A percentile compares a stretch with the other conserved stretches of the same genome.
Conservation (phyloP, 169 alveolate species). For the Babesia bigemina region DNA sequence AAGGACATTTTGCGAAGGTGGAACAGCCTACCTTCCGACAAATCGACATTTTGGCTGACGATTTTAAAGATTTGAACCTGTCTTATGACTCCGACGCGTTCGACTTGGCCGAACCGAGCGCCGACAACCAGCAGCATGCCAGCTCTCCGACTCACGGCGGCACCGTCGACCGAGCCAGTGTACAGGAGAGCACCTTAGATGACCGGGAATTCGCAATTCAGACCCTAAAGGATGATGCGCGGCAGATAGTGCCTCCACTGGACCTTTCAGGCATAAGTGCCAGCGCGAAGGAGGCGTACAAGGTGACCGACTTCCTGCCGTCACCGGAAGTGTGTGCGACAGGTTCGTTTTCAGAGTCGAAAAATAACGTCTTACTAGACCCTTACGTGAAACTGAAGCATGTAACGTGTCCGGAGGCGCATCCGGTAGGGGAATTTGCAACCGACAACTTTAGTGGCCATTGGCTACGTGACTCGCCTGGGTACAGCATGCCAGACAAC, state of each 20-base stretch:
- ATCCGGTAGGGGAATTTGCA: background rate
- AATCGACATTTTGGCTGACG: constrained; percentile 10
- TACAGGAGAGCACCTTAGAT: background rate
- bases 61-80: constrained; percentile 1
- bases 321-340: background rate
- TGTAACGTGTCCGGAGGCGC: background rate
- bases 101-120: constrained; percentile 4
- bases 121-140: background rate
- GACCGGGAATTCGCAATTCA: constrained; percentile 16
- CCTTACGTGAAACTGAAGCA: background rate
- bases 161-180: no score
- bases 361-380: background rate
- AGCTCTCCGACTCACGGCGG: background rate
- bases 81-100: constrained; percentile 23
- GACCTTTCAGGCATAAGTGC: constrained; percentile 12
- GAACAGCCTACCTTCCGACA: constrained; percentile 41
- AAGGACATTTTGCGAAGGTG: background rate
- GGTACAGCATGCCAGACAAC: no score
- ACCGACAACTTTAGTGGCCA: no score
- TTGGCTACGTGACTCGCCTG: no score
- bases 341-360: background rate
- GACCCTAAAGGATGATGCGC: constrained; percentile 6
- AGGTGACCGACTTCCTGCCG: background rate
- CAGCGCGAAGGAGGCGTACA: constrained; percentile 29
- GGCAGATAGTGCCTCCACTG: constrained; percentile 25